These are phyloP conservation scores for Dothistroma septosporum DNA, from an alignment of 2,329 filamentous ascomycete genomes.

Conservation along the genomic window DNA sequence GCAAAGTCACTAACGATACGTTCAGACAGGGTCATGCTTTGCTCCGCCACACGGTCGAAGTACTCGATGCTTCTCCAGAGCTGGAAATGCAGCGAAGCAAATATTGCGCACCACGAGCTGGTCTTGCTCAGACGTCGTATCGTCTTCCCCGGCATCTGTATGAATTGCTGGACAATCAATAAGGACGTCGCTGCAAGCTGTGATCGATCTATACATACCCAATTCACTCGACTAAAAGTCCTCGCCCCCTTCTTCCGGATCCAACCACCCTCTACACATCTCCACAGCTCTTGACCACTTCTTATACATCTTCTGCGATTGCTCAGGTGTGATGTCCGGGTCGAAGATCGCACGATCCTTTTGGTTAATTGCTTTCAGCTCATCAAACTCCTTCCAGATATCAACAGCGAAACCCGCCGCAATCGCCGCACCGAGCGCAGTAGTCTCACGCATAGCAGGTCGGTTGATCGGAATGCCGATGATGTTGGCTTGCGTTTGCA, in stretches of 20 bases:
- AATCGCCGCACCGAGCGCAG: slow-evolving; percentile 81
- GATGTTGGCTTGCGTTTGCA: slow-evolving; percentile 87
- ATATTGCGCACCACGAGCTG: too few relatives aligned
- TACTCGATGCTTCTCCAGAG: too few relatives aligned
- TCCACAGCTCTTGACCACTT: slow-evolving; percentile 73
- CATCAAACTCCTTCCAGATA: slow-evolving; percentile 71
- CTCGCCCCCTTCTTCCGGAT: slow-evolving; percentile 14
- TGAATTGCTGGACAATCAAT: too few relatives aligned
- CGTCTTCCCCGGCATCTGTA: too few relatives aligned
- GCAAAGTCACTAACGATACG: neutral
- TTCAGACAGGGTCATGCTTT: too few relatives aligned
- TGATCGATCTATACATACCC: too few relatives aligned
- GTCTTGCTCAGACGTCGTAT: too few relatives aligned
- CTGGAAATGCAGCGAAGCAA: too few relatives aligned
- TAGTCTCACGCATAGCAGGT: slow-evolving; percentile 86
- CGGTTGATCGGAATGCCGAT: slow-evolving; percentile 79
- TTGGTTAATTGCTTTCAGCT: slow-evolving; percentile 69
- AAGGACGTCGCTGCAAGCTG: too few relatives aligned
- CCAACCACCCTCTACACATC: slow-evolving; percentile 69
- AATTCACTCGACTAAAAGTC: slow-evolving; percentile 1
- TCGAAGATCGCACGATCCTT: slow-evolving; percentile 66
- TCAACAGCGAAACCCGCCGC: slow-evolving; percentile 80
- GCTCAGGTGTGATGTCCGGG: slow-evolving; percentile 55
- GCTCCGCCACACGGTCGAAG: too few relatives aligned
- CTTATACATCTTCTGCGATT: slow-evolving; percentile 56